Base-by-base conservation (phyloP, 495 filamentous ascomycete species). In the Letharia lupina region DNA sequence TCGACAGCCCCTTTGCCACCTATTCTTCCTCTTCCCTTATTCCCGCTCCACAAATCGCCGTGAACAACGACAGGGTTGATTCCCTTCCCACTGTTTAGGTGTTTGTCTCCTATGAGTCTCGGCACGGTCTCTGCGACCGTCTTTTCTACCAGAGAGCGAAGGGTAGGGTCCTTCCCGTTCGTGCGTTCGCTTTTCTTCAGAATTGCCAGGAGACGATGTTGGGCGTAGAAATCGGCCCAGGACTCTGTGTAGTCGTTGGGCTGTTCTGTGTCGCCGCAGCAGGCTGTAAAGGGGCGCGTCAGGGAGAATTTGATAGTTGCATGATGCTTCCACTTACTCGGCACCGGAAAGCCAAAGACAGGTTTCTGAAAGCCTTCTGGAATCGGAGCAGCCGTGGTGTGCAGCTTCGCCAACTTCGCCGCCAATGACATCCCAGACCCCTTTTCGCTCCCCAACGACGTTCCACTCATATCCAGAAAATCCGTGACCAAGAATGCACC, bases 21-120 rank as follows among this genome's bases (percentile, higher is more conserved):
- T 68, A 93, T 87, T 58, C 75, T 76, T 2, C 88, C 91, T 8
- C 79, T 69, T n/a, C 84, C 86, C 35, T 85, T 82, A 74, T 98
- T 98, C 3, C 93, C 93, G 71, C 84, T 87, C 93, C 93, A 98
- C 48, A 96, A 70, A 79, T 96, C 93, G 20, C 93, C 92, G 75
- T 97, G 93, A 35, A 96, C 83, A 23, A 95, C 81, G 8, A 93
- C 91, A 0, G 93, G 92, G 2, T 72, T 77, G 31, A 89, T 76
- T 8, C 79, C 80, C 13, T 80, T 73, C 33, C 84, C 77, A 59
- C 79, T 83, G 52, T 84, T 85, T 48, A 95, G 70, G 75, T 88
- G 85, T 0, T 73, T 80, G 59, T 89, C 86, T 4, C 85, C 83
- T 40, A 98, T 75, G 33, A 98, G 73, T 18, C 86, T 70, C 4